Conservation (phyloP, 139 green algal species). For the Trebouxia sp. region DNA sequence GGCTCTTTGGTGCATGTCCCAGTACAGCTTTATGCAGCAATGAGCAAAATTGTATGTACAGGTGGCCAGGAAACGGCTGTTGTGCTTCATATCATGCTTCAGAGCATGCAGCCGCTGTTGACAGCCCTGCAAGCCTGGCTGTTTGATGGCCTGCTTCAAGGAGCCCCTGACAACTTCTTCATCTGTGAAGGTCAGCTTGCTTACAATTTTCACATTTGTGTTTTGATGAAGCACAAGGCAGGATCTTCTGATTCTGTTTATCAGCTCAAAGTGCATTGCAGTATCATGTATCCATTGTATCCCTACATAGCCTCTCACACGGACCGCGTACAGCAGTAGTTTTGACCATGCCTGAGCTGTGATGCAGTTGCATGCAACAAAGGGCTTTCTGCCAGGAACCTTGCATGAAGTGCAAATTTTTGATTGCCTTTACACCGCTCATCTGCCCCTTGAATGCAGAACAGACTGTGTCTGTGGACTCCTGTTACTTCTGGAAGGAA, state of each 20-base stretch:
- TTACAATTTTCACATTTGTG: neutral
- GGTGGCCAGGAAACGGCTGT: slow-evolving; percentile 32
- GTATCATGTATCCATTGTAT: neutral
- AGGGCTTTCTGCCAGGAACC: slow-evolving; percentile 36
- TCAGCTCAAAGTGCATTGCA: too few relatives aligned
- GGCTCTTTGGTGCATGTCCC: slow-evolving; percentile 47
- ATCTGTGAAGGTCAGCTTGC: slow-evolving; percentile 1
- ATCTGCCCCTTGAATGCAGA: slow-evolving; percentile 23
- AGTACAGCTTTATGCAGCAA: too few relatives aligned
- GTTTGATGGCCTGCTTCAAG: slow-evolving; percentile 34
- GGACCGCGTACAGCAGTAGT: too few relatives aligned
- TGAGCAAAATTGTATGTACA: too few relatives aligned
- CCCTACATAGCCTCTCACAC: too few relatives aligned
- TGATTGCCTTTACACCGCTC: too few relatives aligned
- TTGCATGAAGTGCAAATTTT: neutral
- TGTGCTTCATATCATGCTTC: slow-evolving; percentile 25
- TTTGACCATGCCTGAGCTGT: too few relatives aligned
- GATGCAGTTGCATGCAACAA: too few relatives aligned
- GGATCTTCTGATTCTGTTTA: neutral
- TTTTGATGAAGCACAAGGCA: neutral
- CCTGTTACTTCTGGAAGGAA: slow-evolving; percentile 38
- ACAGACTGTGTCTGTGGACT: slow-evolving; percentile 22
- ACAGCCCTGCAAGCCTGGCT: slow-evolving; percentile 43
- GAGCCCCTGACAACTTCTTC: slow-evolving; percentile 31
- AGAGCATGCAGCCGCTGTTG: slow-evolving; percentile 40